Conservation (phyloP, 2,329 filamentous ascomycete species). For the Fonsecaea multimorphosa region DNA sequence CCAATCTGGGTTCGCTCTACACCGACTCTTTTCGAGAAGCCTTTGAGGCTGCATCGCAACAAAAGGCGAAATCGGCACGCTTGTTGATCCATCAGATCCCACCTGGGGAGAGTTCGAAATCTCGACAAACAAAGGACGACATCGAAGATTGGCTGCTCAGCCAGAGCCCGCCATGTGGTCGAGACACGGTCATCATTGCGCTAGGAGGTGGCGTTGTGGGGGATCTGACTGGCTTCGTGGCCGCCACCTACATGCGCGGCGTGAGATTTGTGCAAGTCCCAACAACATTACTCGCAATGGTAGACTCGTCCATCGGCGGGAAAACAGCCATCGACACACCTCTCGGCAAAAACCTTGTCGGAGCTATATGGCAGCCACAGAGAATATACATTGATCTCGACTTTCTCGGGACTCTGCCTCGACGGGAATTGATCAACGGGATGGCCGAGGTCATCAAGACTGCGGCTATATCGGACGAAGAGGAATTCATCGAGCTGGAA, state of each 20-base stretch:
- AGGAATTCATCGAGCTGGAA: conserved; percentile 83
- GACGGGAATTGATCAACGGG: conserved; percentile 94
- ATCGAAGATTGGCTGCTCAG: conserved; percentile 97
- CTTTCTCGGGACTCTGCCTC: conserved; percentile 88
- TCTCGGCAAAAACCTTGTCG: conserved; percentile 93
- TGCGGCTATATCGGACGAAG: conserved; percentile 91
- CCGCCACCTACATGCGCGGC: conserved; percentile 97
- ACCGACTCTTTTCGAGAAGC: conserved; percentile 74
- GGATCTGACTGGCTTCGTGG: conserved; percentile 96
- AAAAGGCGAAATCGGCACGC: conserved; percentile 58
- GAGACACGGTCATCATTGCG: conserved; percentile 93
- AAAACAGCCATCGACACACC: conserved; percentile 98
- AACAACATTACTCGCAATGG: conserved; percentile 93
- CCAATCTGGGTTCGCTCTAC: conserved; percentile 83
- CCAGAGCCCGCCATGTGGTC: conserved; percentile 79
- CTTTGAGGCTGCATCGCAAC: conserved; percentile 59
- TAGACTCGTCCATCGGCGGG: conserved; percentile 96
- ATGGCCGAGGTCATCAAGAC: conserved; percentile 99
- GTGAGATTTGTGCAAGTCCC: conserved; percentile 96
- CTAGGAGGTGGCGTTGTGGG: conserved; percentile 96
- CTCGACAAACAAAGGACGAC: conserved; percentile 87
- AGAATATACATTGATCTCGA: conserved; percentile 92
- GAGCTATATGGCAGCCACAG: conserved; percentile 94
- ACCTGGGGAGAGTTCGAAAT: conserved; percentile 92
- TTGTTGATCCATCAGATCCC: conserved; percentile 86